Base-by-base conservation (phyloP, 768 basidiomycete species). In the Boletus rubroflammeus region DNA sequence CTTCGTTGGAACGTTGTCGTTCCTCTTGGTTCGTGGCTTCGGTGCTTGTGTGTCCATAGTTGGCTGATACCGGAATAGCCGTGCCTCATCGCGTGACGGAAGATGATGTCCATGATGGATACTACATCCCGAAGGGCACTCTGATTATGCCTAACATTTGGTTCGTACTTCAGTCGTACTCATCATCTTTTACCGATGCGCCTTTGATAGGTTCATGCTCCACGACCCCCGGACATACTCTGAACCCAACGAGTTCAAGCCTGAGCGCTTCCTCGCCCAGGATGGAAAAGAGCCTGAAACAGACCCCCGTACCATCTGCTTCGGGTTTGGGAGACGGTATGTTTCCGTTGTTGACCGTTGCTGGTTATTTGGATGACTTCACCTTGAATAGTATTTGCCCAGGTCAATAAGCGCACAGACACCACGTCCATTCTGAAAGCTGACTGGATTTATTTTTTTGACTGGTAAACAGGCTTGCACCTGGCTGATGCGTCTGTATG, bases 271-370 rank as follows among this genome's bases (percentile, higher is more conserved):
- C 67, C 71, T 86, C 31, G 69, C 74, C 1, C 49, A 48, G 14
- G 57, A 64, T 5, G 65, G 62, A 38, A 66, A 68, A 39, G 58
- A 67, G 41, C 76, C 76, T 29, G 81, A 85, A 61, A 65, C 61
- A 19, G 84, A 86, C 67, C 83, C 85, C 55, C 81, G 80, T 51
- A 75, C 75, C 45, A 64, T 83, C 44, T 83, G 81, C 61, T 89
- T 87, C 69, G 86, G 86, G 7, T 89, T 86, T 62, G 86, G 86
- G 45, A 74, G 86, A 70, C 79, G 86, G 64, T 70, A 67, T 19
- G 75, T 72, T 47, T 46, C 10, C 51, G 36, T 54, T 47, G 47
- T 50, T 32, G 47, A 51, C 28, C 7, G 54, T 44, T 28, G 25
- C 42, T 31, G 14, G 44, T 42, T 45, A 56, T 50, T 36, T 23